Conservation (phyloP, 441 rosid genomes). For the Croton setiger region DNA sequence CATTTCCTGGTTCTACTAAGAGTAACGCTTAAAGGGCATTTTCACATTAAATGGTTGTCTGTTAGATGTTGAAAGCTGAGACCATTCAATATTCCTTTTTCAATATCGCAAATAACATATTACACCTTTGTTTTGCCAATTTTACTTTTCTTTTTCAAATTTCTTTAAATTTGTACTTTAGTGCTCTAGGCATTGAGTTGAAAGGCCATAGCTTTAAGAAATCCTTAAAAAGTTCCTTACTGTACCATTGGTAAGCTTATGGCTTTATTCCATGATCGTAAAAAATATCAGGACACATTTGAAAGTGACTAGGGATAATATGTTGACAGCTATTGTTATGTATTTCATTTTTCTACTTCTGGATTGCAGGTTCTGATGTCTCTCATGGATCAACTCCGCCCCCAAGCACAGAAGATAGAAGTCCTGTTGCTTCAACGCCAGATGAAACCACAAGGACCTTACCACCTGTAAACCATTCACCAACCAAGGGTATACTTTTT, state of each 20-base stretch:
- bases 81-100: constrained; percentile 12
- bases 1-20: constrained; percentile 41
- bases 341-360: constrained; percentile 18
- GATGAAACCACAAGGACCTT: constrained; percentile 37
- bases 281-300: neutral
- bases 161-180: neutral
- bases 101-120: neutral
- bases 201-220: neutral
- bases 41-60: constrained; percentile 10
- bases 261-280: neutral
- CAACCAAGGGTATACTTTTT: constrained; percentile 40
- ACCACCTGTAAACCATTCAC: constrained; percentile 42
- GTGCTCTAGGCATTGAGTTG: neutral
- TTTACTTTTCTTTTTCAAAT: neutral
- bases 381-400: constrained; percentile 51
- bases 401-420: constrained; percentile 28
- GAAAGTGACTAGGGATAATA: neutral
- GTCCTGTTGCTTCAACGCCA: constrained; percentile 57
- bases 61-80: constrained; percentile 4
- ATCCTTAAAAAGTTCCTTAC: neutral
- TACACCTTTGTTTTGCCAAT: neutral
- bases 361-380: constrained; percentile 24
- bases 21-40: neutral
- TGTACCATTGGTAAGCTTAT: neutral
- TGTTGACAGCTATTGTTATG: constrained; percentile 1